Evolutionary conservation across 1,139 yeast species (phyloP).

Genomic region (Wickerhamomyces sp.): DNA sequence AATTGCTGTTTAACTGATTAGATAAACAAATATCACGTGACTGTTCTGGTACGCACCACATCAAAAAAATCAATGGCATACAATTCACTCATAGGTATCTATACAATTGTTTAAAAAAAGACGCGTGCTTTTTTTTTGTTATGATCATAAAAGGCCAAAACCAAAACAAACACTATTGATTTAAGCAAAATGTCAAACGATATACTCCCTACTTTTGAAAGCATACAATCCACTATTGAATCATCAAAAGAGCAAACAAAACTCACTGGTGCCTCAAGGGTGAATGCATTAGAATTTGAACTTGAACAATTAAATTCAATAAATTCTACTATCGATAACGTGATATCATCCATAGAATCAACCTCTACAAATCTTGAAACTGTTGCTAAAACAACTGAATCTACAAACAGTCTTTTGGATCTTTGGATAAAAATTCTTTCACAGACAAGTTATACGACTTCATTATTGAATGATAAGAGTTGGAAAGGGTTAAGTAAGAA

Average conservation of each 20-base stretch:
- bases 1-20: too few relatives aligned
- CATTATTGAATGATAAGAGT: slow-evolving; percentile 18
- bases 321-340: slow-evolving; percentile 17
- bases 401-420: slow-evolving; percentile 21
- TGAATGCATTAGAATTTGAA: slow-evolving; percentile 20
- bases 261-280: slow-evolving; percentile 14
- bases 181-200: slow-evolving; percentile 9
- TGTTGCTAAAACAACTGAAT: slow-evolving; percentile 18
- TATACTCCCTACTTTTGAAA: slow-evolving; percentile 8
- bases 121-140: too few relatives aligned
- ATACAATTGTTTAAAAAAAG: too few relatives aligned
- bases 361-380: slow-evolving; percentile 17
- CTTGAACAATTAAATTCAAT: slow-evolving; percentile 19
- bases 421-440: slow-evolving; percentile 25
- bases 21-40: too few relatives aligned
- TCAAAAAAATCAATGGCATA: too few relatives aligned
- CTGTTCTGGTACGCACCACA: too few relatives aligned
- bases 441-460: slow-evolving; percentile 22
- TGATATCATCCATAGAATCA: slow-evolving; percentile 18
- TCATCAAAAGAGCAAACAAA: slow-evolving; percentile 10
- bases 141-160: too few relatives aligned
- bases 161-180: too few relatives aligned
- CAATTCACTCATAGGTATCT: too few relatives aligned
- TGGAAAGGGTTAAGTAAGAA: slow-evolving; percentile 19
- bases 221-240: slow-evolving; percentile 9